Conservation (phyloP, 2,329 filamentous ascomycete species). For the Sordariomycetes sp. region DNA sequence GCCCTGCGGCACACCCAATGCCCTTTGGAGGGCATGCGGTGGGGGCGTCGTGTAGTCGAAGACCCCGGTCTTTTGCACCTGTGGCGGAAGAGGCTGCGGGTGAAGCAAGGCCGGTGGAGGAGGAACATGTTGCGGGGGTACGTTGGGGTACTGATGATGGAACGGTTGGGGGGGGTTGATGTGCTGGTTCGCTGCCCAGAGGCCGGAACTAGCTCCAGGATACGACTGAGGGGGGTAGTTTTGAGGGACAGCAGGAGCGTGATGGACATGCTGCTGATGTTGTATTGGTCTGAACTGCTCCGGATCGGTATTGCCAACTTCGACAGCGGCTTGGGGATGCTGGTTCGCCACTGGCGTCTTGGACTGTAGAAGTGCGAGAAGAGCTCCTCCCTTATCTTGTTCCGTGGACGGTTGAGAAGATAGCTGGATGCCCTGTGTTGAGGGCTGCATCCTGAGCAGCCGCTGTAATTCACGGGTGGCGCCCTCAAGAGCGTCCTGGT, state of each 20-base stretch:
- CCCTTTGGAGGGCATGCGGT: slow-evolving; percentile 3
- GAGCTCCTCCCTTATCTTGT: slow-evolving; percentile 36
- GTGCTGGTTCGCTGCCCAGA: slow-evolving; percentile 1
- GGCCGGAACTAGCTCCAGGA: neutral
- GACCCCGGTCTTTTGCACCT: slow-evolving; percentile 35
- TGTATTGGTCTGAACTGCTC: slow-evolving; percentile 42
- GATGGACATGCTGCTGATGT: slow-evolving; percentile 40
- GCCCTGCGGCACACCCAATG: neutral
- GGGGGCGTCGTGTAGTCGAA: slow-evolving; percentile 10
- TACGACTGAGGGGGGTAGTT: slow-evolving; percentile 21
- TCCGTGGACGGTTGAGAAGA: slow-evolving; percentile 1
- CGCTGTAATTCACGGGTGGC: slow-evolving; percentile 42
- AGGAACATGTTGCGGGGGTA: neutral
- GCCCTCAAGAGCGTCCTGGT: slow-evolving; percentile 34
- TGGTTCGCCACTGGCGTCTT: slow-evolving; percentile 13
- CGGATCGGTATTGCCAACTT: slow-evolving; percentile 38
- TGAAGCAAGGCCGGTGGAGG: slow-evolving; percentile 14
- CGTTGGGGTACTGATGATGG: neutral
- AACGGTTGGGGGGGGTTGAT: slow-evolving; percentile 9
- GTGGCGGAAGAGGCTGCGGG: slow-evolving; percentile 42
- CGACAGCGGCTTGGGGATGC: slow-evolving; percentile 39
- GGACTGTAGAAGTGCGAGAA: slow-evolving; percentile 42
- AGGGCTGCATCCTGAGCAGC: slow-evolving; percentile 43
- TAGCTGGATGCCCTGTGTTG: slow-evolving; percentile 35
- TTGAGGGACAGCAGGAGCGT: slow-evolving; percentile 22